Evolutionary conservation across 768 basidiomycete species (phyloP).

Genomic region (Serendipita indica): DNA sequence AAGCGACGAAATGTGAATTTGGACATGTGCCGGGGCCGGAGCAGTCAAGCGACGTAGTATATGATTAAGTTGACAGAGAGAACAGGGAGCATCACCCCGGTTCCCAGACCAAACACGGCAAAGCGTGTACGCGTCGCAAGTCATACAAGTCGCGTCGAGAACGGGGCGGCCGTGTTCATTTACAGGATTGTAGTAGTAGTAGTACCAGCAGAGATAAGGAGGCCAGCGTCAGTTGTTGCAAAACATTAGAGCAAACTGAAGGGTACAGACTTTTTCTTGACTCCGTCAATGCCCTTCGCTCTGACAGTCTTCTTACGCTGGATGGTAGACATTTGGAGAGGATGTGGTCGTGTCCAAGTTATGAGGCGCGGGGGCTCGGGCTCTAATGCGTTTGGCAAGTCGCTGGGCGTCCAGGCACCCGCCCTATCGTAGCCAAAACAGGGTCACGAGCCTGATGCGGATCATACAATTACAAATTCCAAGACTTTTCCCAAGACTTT

Average conservation of each 20-base stretch:
- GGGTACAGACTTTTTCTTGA: background rate
- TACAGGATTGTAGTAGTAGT: background rate
- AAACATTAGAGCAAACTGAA: background rate
- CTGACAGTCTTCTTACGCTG: background rate
- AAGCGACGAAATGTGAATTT: too few relatives aligned
- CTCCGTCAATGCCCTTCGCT: background rate
- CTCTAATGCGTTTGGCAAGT: background rate
- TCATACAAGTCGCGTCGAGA: background rate
- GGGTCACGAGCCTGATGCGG: conserved; percentile 1
- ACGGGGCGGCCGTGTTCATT: background rate
- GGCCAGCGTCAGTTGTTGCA: background rate
- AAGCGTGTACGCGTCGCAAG: background rate
- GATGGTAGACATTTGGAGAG: background rate
- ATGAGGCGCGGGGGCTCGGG: background rate
- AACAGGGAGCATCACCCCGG: too few relatives aligned
- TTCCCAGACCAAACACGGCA: too few relatives aligned
- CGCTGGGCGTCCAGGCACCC: background rate
- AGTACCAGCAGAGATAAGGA: background rate
- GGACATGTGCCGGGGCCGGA: too few relatives aligned
- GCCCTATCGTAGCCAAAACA: background rate
- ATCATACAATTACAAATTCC: too few relatives aligned
- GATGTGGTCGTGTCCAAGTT: background rate
- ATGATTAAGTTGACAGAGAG: too few relatives aligned
- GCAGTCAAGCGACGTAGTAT: too few relatives aligned
- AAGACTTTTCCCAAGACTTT: too few relatives aligned